Evolutionary conservation across 2,329 filamentous ascomycete genomes (phyloP), one percentile per base, ranked within the genome.

Genomic region (Escovopsis sp.): DNA sequence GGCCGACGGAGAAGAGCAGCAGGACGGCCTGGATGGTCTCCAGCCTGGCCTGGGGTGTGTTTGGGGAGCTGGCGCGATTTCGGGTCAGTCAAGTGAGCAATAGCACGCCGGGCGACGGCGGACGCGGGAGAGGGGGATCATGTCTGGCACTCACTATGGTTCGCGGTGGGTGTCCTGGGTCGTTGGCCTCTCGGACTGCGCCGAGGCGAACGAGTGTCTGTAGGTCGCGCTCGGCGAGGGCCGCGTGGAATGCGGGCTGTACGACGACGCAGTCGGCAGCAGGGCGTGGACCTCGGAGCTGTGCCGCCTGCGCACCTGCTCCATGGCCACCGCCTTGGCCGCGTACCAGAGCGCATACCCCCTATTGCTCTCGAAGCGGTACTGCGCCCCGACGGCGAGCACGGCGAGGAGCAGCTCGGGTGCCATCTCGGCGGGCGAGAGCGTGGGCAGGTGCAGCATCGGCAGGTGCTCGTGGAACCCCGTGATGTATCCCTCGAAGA

Each of bases 321-420:
- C 74, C 42, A 70, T 57, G 0, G 72, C 69, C 13, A 79, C 67
- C 4, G 72, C 64, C 52, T 72, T 76, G 7, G 72, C 70, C 0
- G 73, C 73, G 52, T 76, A 77, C 73, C 74, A 79, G 5, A 79
- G 55, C 2, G 70, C 71, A 51, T 77, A 72, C 2, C 71, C 71
- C 35, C 73, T 63, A 37, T 74, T 70, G 42, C 64, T 71, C 49
- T 79, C 74, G 40, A 78, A 78, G 2, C 74, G 70, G 50, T 81
- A 81, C 49, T 79, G 76, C 0, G 78, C 78, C 11, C 78, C 78
- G 2, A 84, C 72, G 0, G 81, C 77, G 16, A 80, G 64, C 13
- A 84, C 71, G 0, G 79, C 79, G 25, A 86, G 60, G 5, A 83
- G 62, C 4, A 85, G 62, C 55, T 84, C 81, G 0, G 79, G 72